phyloP scores from a whole-genome alignment of 2,329 filamentous ascomycete species.

The Penicillium sp. region DNA sequence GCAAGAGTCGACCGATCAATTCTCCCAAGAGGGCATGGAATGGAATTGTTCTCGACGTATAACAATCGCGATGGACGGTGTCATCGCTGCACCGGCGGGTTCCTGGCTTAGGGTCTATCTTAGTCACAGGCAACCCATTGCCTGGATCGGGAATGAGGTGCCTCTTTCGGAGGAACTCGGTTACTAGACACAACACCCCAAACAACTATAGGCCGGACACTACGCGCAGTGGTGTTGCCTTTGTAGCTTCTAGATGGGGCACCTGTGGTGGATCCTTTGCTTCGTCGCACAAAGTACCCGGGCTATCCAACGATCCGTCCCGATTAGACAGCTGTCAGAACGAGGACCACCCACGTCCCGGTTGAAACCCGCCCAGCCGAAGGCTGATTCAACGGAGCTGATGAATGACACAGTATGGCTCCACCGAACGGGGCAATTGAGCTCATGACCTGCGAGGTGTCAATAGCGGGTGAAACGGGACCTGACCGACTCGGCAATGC shows the following conservation, averaged over 20 bases:
- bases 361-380: slow-evolving; percentile 1
- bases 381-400: not conserved
- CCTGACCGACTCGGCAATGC: not conserved
- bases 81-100: not conserved
- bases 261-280: not conserved
- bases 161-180: not conserved
- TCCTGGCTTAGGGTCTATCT: not conserved
- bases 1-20: not conserved
- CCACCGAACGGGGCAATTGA: not conserved
- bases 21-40: not conserved
- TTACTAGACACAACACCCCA: not conserved
- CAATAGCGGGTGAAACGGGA: not conserved
- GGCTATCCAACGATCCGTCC: not conserved
- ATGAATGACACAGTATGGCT: not conserved
- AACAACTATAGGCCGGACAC: not conserved
- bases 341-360: not conserved
- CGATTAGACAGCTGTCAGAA: not conserved
- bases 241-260: not conserved
- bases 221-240: not conserved
- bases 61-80: not conserved
- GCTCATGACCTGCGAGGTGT: slow-evolving; percentile 1
- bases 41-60: not conserved
- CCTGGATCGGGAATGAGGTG: not conserved
- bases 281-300: slow-evolving; percentile 3
- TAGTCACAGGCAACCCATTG: not conserved